These are phyloP conservation scores for Acacia confusa DNA, from an alignment of 306 rosid species.

Conservation along the genomic window DNA sequence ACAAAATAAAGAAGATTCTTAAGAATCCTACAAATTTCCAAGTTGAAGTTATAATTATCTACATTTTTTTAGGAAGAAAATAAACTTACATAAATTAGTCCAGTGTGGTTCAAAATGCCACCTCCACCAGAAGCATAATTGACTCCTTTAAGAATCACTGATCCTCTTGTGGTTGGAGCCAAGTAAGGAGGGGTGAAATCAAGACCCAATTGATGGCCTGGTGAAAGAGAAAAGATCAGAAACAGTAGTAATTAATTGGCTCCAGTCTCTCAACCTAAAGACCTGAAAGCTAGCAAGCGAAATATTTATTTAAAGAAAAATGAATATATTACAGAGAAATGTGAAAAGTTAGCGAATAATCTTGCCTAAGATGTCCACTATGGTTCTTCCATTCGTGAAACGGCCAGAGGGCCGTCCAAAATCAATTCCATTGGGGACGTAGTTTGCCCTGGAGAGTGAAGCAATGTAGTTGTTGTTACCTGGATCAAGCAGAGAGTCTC, in stretches of 20 bases:
- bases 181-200: constrained; percentile 60
- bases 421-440: constrained; percentile 60
- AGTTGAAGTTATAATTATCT: not conserved
- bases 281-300: not conserved
- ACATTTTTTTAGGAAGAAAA: constrained; percentile 7
- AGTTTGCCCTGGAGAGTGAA: constrained; percentile 60
- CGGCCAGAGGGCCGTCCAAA: constrained; percentile 70
- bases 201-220: constrained; percentile 60
- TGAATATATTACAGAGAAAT: not conserved
- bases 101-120: constrained; percentile 68
- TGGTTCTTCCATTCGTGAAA: constrained; percentile 69
- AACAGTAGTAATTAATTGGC: not conserved
- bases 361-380: constrained; percentile 61
- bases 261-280: not conserved
- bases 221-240: not conserved
- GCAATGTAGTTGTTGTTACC: constrained; percentile 72
- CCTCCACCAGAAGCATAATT: constrained; percentile 78
- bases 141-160: constrained; percentile 52
- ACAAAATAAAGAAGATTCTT: not conserved
- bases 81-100: constrained; percentile 50
- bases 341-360: not conserved
- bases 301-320: not conserved
- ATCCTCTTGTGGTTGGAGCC: constrained; percentile 61
- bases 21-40: not conserved
- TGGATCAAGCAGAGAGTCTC: constrained; percentile 68